Evolutionary conservation across 345 rosid genomes (phyloP).

Genomic region (Boechera stricta): DNA sequence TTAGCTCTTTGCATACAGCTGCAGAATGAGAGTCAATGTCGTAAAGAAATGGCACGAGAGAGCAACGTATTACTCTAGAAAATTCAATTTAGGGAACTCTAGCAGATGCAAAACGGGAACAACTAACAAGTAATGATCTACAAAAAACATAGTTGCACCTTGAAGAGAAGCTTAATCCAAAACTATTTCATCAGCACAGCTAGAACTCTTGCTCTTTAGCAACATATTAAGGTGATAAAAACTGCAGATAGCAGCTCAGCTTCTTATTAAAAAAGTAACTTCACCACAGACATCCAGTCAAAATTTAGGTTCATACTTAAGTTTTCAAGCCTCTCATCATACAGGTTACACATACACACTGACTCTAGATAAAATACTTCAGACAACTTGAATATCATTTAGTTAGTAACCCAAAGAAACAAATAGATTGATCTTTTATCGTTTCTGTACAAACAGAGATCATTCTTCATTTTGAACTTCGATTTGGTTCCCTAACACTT

Average conservation of each 20-base stretch:
- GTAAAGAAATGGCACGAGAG: conserved; percentile 11
- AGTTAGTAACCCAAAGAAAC: conserved; percentile 9
- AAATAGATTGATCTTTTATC: conserved; percentile 11
- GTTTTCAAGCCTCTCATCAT: conserved; percentile 14
- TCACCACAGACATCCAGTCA: conserved; percentile 21
- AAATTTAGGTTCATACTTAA: conserved; percentile 3
- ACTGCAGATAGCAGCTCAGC: conserved; percentile 16
- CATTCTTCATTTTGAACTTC: conserved; percentile 18
- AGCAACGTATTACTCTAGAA: conserved; percentile 7
- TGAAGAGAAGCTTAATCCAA: conserved; percentile 9
- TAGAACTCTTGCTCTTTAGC: conserved; percentile 2
- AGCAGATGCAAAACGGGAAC: conserved; percentile 15
- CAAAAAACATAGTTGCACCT: conserved; percentile 13
- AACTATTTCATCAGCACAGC: conserved; percentile 12
- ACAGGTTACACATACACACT: conserved; percentile 12
- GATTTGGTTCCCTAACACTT: conserved; percentile 4
- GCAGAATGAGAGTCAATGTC: conserved; percentile 45
- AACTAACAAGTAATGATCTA: conserved; percentile 21
- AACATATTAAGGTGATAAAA: background rate
- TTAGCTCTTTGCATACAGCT: conserved; percentile 97
- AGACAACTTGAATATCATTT: background rate
- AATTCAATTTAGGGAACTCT: conserved; percentile 14
- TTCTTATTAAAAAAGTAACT: conserved; percentile 17
- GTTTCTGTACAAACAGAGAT: background rate
- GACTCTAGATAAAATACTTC: conserved; percentile 16